Evolutionary conservation across 1,139 yeast genomes (phyloP), one percentile per base, ranked within the genome.

Genomic region (Chernovozyma sophiae-reginae): DNA sequence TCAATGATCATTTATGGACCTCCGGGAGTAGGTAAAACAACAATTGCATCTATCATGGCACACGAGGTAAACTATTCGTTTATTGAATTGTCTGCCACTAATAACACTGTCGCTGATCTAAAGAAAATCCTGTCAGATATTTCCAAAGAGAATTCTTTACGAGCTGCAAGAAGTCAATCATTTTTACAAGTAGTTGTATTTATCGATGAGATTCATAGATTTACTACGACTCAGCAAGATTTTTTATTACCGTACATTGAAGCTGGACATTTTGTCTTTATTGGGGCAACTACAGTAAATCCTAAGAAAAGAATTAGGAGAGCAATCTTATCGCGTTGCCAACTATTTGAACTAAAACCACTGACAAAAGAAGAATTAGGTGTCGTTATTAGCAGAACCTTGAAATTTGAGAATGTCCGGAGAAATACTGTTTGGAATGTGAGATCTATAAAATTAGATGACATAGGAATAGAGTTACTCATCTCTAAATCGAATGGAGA

Each of bases 21-120:
- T 0, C 73, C 74, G 1, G 75, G 76, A 1, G 68, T 65, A 10
- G 76, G 76, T 0, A 70, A 70, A 42, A 69, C 74, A 1, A 65
- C 74, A 0, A 39, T 70, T n/a, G 74, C 74, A 1, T 42, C 60
- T 4, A 56, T 68, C 3, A 40, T 69, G 14, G 69, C 74, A 1
- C 33, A 44, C 4, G 60, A 60, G 30, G 56, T 61, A 3, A 57
- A 57, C 11, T 65, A 68, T 41, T 62, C 56, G n/a, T 60, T 68
- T 40, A 47, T 60, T 10, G 73, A 68, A 40, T 47, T 65, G 19
- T 66, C 72, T 3, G 74, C 74, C 2, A 68, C 74, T 1, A 65
- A 62, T 36, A 50, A 63, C 3, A 60, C 71, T 0, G 44, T 67
- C 1, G 45, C 43, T 0, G 62, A 63, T 17, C 38, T 69, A 25